Evolutionary conservation across 2,329 filamentous ascomycete species (phyloP), one percentile per base, ranked within the genome.

Genomic region (Amylocarpus encephaloides): DNA sequence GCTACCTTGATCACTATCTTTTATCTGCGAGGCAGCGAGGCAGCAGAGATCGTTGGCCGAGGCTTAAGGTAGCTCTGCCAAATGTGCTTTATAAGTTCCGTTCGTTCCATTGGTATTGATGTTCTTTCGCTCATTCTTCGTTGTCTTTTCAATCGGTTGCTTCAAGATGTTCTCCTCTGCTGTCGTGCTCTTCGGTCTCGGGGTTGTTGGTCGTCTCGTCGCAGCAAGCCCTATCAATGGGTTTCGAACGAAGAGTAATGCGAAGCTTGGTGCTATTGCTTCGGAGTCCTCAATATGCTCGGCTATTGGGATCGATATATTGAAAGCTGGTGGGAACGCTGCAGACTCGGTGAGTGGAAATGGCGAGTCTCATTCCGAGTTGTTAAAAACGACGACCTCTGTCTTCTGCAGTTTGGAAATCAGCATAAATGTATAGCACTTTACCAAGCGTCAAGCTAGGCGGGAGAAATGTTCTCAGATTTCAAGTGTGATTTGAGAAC

Each of bases 281-380:
- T 85, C 82, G 47, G 85, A 90, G 66, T 82, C 76, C 59, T 67
- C 72, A 2, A 76, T 86, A 55, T 91, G 86, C 64, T 88, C 83
- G 54, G 65, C 74, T 30, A 83, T 88, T 59, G 86, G 86, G 1
- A 76, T 78, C 22, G 75, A 85, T 39, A 71, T 87, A 15, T 67
- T 89, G 48, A 68, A 77, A 47, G 62, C 72, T 39, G 82, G 82
- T 12, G 77, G 77, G 6, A 80, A 78, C 67, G 76, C 77, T 35
- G 77, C 75, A 15, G 77, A 80, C 68, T 73, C 76, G 35, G 74
- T 62, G 30, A 57, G 57, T 58, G 11, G 7, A 36, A 12, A 46
- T 30, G 19, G 18, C 38, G 10, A 15, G 38, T 12, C 16, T 16
- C 38, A 40, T 16, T 16, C 18, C 12, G 34, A 36, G 12, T 36